A percentile compares a stretch with the other conserved stretches of the same genome.
Evolutionary conservation across 805 yeast species (phyloP).

Genomic region (Naumovozyma baii): DNA sequence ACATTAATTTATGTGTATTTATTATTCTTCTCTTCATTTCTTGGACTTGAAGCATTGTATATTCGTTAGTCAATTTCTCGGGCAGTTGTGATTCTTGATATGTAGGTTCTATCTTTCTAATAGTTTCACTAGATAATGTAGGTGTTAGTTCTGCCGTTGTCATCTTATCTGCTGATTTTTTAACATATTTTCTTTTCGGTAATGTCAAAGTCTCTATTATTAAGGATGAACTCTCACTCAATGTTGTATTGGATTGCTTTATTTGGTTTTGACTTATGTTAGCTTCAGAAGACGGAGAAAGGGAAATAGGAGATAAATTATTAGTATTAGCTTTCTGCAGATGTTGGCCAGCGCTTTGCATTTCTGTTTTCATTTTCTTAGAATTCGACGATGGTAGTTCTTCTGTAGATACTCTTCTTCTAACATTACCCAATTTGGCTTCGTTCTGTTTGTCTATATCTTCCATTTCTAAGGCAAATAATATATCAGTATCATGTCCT

Average conservation of each 20-base stretch:
- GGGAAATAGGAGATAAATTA: neutral
- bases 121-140: too few species aligned
- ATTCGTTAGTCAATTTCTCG: slow-evolving; percentile 22
- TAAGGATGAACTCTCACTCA: too few species aligned
- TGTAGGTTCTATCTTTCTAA: too few species aligned
- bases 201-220: too few species aligned
- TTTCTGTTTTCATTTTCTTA: neutral
- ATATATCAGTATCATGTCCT: slow-evolving; percentile 8
- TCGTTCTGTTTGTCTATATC: neutral
- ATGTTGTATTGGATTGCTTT: too few species aligned
- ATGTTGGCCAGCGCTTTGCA: neutral
- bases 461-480: slow-evolving; percentile 8
- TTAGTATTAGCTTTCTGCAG: too few species aligned
- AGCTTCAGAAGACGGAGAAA: neutral
- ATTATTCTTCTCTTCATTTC: slow-evolving; percentile 28
- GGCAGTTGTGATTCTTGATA: slow-evolving; percentile 6
- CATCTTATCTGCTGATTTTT: too few species aligned
- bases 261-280: neutral
- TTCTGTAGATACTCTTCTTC: too few species aligned
- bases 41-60: slow-evolving; percentile 24
- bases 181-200: too few species aligned
- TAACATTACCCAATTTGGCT: too few species aligned
- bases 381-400: too few species aligned
- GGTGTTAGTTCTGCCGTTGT: too few species aligned
- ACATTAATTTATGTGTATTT: slow-evolving; percentile 26